Conservation (phyloP, 1,139 yeast species). For the Geotrichum aggregatum region DNA sequence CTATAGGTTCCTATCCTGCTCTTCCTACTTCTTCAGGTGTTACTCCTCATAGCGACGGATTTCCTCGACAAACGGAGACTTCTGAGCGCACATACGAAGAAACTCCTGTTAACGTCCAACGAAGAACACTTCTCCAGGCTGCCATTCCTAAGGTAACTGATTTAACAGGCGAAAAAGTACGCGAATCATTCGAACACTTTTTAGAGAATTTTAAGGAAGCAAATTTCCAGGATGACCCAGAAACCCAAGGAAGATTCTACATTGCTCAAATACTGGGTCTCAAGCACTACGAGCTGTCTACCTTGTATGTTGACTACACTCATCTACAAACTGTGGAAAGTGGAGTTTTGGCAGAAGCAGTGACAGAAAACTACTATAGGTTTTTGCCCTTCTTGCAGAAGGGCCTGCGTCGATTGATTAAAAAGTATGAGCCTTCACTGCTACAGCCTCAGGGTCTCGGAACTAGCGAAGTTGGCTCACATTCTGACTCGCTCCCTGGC, state of each 20-base stretch:
- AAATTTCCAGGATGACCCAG: conserved; percentile 28
- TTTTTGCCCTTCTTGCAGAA: conserved; percentile 78
- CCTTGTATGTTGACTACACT: conserved; percentile 79
- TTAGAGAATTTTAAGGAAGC: conserved; percentile 58
- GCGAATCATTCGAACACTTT: conserved; percentile 85
- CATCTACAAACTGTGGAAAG: conserved; percentile 73
- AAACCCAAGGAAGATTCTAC: conserved; percentile 54
- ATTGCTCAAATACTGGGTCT: conserved; percentile 77
- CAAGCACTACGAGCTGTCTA: conserved; percentile 69
- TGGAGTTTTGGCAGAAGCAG: conserved; percentile 86
- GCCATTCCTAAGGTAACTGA: conserved; percentile 80
- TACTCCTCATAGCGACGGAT: conserved; percentile 18
- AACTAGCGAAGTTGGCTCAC: conserved; percentile 26
- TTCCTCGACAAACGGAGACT: conserved; percentile 13
- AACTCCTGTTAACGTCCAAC: conserved; percentile 9
- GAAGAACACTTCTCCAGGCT: conserved; percentile 20
- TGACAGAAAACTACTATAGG: conserved; percentile 85
- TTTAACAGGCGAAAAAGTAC: conserved; percentile 87
- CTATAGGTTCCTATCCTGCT: conserved; percentile 13
- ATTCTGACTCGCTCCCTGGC: conserved; percentile 27
- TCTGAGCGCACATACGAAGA: conserved; percentile 9
- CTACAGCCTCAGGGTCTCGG: conserved; percentile 42
- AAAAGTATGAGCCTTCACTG: conserved; percentile 70
- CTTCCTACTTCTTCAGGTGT: conserved; percentile 17
- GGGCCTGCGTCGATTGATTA: conserved; percentile 70